Evolutionary conservation across 140 eudicot genomes (phyloP).

Genomic region (Oenanthe javanica): DNA sequence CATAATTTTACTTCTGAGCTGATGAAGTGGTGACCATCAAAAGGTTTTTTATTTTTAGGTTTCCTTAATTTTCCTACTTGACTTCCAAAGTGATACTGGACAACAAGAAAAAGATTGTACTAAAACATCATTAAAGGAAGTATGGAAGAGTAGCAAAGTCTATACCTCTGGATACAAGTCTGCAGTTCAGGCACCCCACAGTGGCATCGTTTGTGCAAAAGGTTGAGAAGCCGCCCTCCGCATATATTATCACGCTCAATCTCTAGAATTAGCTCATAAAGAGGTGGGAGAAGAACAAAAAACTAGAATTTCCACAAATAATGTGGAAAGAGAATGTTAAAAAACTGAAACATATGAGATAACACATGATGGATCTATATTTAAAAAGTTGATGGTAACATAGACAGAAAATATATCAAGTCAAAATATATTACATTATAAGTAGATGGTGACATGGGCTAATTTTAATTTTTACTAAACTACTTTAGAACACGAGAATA

Average conservation of each 20-base stretch:
- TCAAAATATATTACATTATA: not conserved
- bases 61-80: not conserved
- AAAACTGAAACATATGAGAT: not conserved
- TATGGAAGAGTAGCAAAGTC: constrained; percentile 7
- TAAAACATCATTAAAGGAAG: not conserved
- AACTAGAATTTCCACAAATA: constrained; percentile 43
- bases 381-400: not conserved
- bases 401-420: not conserved
- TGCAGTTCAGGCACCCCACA: constrained; percentile 98
- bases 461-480: not conserved
- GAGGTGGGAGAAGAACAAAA: constrained; percentile 78
- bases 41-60: not conserved
- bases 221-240: constrained; percentile 90
- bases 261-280: constrained; percentile 79
- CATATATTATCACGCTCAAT: constrained; percentile 59
- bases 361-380: not conserved
- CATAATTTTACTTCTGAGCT: not conserved
- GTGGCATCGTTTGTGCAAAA: constrained; percentile 73
- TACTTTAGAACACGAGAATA: not conserved
- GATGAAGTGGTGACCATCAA: not conserved
- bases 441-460: not conserved
- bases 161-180: constrained; percentile 73
- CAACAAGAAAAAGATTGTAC: not conserved
- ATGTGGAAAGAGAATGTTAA: constrained; percentile 13
- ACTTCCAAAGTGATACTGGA: not conserved